Conservation (phyloP, 805 yeast genomes). For the Metschnikowia gelsemii region DNA sequence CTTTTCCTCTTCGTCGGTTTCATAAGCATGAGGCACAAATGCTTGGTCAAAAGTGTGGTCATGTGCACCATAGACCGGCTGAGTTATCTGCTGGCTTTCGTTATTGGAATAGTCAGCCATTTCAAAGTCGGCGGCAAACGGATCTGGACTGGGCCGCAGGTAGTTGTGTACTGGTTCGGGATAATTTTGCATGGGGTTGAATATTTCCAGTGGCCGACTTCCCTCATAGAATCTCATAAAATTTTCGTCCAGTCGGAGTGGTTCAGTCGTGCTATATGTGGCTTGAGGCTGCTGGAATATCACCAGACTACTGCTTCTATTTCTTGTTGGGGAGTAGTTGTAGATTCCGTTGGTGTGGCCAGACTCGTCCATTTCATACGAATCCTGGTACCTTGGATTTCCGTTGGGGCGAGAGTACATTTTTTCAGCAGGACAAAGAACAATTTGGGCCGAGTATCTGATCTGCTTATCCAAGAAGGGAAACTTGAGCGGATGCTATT, state of each 20-base stretch:
- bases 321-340: constrained; percentile 14
- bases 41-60: constrained; percentile 32
- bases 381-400: constrained; percentile 6
- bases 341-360: constrained; percentile 16
- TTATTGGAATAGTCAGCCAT: constrained; percentile 13
- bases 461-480: constrained; percentile 7
- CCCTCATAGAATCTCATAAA: constrained; percentile 19
- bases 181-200: constrained; percentile 11
- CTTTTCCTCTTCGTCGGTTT: constrained; percentile 41
- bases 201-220: constrained; percentile 18
- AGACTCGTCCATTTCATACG: constrained; percentile 5
- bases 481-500: neutral
- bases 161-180: constrained; percentile 12
- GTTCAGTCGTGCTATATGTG: constrained; percentile 6
- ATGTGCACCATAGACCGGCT: constrained; percentile 10
- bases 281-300: constrained; percentile 18
- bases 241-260: constrained; percentile 12
- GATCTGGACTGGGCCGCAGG: constrained; percentile 21
- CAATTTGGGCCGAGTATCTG: constrained; percentile 3
- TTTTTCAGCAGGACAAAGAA: neutral
- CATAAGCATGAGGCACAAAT: constrained; percentile 45
- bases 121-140: constrained; percentile 32
- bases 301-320: constrained; percentile 17
- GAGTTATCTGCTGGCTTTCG: constrained; percentile 4
- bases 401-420: constrained; percentile 10